Conservation (phyloP, 768 basidiomycete genomes). For the Leucosporidium scottii region DNA sequence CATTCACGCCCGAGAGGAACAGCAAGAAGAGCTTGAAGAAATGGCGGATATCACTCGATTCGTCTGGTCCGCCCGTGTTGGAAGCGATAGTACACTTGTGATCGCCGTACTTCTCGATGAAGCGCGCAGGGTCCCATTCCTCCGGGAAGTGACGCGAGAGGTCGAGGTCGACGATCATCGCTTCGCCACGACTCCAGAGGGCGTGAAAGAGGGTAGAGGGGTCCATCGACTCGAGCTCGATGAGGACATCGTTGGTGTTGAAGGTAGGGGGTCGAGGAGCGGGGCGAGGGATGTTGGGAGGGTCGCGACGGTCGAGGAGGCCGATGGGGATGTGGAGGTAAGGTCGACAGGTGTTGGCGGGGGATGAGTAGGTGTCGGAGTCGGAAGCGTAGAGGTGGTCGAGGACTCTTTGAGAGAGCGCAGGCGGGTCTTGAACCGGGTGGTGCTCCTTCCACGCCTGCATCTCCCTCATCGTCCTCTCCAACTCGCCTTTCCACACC, state of each 20-base stretch:
- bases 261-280: neutral
- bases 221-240: conserved; percentile 5
- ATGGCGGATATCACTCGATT: conserved; percentile 58
- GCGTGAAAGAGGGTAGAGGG: conserved; percentile 49
- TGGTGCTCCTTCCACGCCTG: conserved; percentile 48
- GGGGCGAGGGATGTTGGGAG: too few relatives aligned
- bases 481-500: conserved; percentile 60
- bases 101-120: conserved; percentile 59
- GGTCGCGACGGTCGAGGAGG: conserved; percentile 1
- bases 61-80: conserved; percentile 47
- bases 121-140: conserved; percentile 76
- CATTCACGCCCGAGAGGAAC: conserved; percentile 45
- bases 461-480: conserved; percentile 63
- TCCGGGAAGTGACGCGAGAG: conserved; percentile 57
- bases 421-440: conserved; percentile 4
- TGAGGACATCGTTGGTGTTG: neutral
- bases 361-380: neutral
- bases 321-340: neutral
- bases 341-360: neutral
- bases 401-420: too few relatives aligned
- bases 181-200: conserved; percentile 67
- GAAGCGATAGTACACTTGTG: conserved; percentile 56
- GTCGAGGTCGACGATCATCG: conserved; percentile 63
- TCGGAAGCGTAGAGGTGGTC: neutral
- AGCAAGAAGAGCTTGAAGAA: conserved; percentile 76